Base-by-base conservation (phyloP, 176 grass and related monocot species). In the Hordeum marinum region DNA sequence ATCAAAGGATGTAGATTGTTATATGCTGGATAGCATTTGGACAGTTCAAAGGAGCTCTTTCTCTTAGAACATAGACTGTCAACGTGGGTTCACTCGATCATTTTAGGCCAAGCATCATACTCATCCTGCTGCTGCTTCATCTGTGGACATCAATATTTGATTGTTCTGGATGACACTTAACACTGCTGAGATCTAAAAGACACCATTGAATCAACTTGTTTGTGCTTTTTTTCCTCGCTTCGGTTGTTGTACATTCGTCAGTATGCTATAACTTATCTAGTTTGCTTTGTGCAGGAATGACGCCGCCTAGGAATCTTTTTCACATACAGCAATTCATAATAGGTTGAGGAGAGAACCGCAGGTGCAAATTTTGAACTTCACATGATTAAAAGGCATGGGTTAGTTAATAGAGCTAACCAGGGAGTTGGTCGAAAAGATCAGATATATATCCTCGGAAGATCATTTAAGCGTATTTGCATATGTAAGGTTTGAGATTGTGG, bases 331-430 rank as follows among this genome's bases (percentile, higher is more conserved):
- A 90, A 90, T 91, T 95, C 80, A 93, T 89, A 93, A 89, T 93
- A 89, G 92, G 80, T 91, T 85, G 87, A 95, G 83, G 87, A 95
- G 75, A 70, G 83, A 80, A 86, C 32, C 68, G 23, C 86, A 89
- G 55, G 69, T 89, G 86, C 83, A 87, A 89, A 73, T 81, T 90
- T 88, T 91, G 86, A 83, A 90, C 86, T 86, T 85, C 89, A 69
- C 78, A 85, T 84, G 81, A 90, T 91, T 87, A 82, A 90, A 75
- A 91, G 78, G 63, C 68, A 85, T 85, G 78, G 86, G 90, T 88
- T 90, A 92, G 88, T 92, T 94, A 87, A 85, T 90, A 95, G 83
- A 90, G 91, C 86, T 95, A 89, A 93, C 72, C 78, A 82, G 88
- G 85, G 90, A 91, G 81, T 87, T 89, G 84, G 86, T 89, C 85